Conservation (phyloP, 768 basidiomycete species). For the Russula vinacea region DNA sequence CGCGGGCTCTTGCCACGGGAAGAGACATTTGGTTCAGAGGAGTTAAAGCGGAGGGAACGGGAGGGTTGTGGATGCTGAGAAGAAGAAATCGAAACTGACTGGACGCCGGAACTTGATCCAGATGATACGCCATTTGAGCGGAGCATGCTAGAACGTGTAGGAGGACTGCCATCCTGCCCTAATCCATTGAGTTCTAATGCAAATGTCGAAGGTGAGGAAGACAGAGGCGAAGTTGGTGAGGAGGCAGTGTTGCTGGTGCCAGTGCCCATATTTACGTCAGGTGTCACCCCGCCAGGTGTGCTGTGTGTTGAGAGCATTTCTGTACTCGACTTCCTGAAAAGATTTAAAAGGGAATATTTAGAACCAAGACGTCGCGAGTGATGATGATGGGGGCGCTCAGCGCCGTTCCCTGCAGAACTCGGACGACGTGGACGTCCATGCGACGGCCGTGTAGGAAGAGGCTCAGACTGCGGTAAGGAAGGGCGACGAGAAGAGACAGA, state of each 20-base stretch:
- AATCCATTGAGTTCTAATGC: constrained; percentile 16
- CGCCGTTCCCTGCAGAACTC: constrained; percentile 59
- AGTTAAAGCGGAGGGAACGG: constrained; percentile 17
- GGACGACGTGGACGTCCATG: constrained; percentile 50
- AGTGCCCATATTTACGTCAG: constrained; percentile 9
- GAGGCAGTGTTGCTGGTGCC: constrained; percentile 21
- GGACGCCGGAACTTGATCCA: constrained; percentile 8
- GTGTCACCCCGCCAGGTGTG: constrained; percentile 18
- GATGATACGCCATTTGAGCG: constrained; percentile 43
- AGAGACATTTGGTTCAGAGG: constrained; percentile 17
- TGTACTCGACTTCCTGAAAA: constrained; percentile 62
- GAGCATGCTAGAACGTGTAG: constrained; percentile 40
- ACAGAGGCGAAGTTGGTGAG: constrained; percentile 23
- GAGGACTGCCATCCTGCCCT: constrained; percentile 32
- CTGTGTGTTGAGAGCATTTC: constrained; percentile 32
- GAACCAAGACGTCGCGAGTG: constrained; percentile 50
- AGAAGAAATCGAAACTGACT: background rate
- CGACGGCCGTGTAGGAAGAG: constrained; percentile 28
- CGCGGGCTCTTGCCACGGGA: constrained; percentile 10
- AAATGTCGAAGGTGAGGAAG: constrained; percentile 18
- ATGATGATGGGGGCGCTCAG: constrained; percentile 49
- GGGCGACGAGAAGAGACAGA: constrained; percentile 13
- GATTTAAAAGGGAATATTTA: constrained; percentile 70
- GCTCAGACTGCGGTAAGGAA: constrained; percentile 24
- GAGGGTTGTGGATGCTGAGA: constrained; percentile 6